These are phyloP conservation scores for Diphasiastrum complanatum DNA, from an alignment of 83 land plant species.

Conservation along the genomic window DNA sequence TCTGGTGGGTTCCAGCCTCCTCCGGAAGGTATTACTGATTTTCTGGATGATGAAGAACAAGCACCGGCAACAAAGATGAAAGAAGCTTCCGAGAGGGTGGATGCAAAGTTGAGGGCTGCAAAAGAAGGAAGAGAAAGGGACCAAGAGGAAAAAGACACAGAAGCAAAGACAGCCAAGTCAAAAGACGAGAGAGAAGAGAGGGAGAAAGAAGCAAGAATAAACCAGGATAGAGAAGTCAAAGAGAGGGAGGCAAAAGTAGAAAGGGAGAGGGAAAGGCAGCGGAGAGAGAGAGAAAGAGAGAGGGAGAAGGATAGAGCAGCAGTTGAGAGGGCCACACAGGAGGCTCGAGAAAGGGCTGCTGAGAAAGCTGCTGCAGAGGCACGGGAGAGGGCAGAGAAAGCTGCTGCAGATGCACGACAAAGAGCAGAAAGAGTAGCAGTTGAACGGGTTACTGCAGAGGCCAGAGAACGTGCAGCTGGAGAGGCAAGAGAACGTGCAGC, in stretches of 20 bases:
- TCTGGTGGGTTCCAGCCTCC: conserved; percentile 35
- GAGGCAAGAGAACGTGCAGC: conserved; percentile 16
- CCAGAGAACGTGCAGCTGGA: conserved; percentile 4
- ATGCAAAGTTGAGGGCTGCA: neutral
- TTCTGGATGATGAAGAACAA: conserved; percentile 9
- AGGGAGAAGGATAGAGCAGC: conserved; percentile 30
- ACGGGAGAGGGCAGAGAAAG: conserved; percentile 2
- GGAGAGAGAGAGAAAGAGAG: conserved; percentile 8
- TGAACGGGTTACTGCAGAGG: conserved; percentile 9
- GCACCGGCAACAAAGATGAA: neutral
- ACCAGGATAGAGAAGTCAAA: conserved; percentile 19
- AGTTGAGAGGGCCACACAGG: conserved; percentile 12
- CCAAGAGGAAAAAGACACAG: conserved; percentile 13
- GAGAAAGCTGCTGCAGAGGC: neutral
- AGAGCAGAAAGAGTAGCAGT: conserved; percentile 41
- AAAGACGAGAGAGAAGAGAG: conserved; percentile 7
- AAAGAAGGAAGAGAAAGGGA: conserved; percentile 16
- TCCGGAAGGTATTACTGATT: conserved; percentile 11
- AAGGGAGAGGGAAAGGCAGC: conserved; percentile 5
- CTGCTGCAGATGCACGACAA: conserved; percentile 7
- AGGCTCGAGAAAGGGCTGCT: conserved; percentile 42
- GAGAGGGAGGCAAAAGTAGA: conserved; percentile 17
- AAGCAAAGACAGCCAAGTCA: conserved; percentile 1
- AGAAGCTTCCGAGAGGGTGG: conserved; percentile 10
- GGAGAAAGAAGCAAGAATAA: conserved; percentile 15